Conservation (phyloP, 495 filamentous ascomycete species). For the Sporormia fimetaria region DNA sequence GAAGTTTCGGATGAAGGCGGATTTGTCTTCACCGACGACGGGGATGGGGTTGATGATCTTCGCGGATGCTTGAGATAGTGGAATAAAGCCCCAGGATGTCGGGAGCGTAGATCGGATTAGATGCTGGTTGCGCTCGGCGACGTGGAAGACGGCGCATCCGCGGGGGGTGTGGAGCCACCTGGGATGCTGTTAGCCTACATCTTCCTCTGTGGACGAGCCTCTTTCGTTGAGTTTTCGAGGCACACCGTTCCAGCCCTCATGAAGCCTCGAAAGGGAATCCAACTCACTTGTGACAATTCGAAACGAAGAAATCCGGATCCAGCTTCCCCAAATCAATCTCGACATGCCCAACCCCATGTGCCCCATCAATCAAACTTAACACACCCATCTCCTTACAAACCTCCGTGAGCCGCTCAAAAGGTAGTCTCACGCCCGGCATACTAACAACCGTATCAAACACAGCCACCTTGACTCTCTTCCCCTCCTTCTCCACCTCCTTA, state of each 20-base stretch:
- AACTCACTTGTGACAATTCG: conserved; percentile 69
- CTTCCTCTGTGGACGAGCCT: background rate
- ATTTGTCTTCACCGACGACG: conserved; percentile 34
- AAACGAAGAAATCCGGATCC: conserved; percentile 74
- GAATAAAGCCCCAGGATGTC: conserved; percentile 50
- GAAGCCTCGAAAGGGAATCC: background rate
- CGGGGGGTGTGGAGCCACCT: conserved; percentile 82
- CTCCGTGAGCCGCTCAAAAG: conserved; percentile 54
- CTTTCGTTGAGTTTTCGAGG: too few relatives aligned
- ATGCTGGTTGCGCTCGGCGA: conserved; percentile 58
- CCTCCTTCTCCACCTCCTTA: conserved; percentile 9
- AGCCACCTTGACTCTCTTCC: conserved; percentile 40
- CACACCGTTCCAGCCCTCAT: too few relatives aligned
- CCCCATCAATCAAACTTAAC: conserved; percentile 60
- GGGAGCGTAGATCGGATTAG: conserved; percentile 66
- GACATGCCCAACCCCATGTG: conserved; percentile 73
- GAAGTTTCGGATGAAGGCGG: conserved; percentile 57
- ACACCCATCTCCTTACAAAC: conserved; percentile 55
- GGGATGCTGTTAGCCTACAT: background rate
- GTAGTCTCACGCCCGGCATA: conserved; percentile 64
- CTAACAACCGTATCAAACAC: conserved; percentile 73
- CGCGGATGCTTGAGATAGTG: conserved; percentile 37
- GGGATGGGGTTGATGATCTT: conserved; percentile 49
- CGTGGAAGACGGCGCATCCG: conserved; percentile 68
- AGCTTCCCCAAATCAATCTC: conserved; percentile 49